These are phyloP conservation scores for Nannizziopsis barbatae DNA, from an alignment of 2,329 filamentous ascomycete species.

Conservation along the genomic window DNA sequence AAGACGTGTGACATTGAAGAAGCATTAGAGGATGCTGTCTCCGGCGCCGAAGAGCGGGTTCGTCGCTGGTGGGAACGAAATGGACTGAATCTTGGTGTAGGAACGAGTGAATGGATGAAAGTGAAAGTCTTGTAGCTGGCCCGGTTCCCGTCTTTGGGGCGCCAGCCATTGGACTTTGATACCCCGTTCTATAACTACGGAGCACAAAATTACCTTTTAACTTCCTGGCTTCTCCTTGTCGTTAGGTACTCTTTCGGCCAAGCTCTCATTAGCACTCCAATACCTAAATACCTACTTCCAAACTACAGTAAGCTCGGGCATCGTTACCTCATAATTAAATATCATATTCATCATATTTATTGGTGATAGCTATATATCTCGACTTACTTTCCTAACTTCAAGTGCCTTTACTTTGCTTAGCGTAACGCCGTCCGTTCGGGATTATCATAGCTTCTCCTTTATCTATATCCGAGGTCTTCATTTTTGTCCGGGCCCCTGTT, in stretches of 20 bases:
- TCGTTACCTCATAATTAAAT: too few relatives aligned
- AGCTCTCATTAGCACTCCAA: too few relatives aligned
- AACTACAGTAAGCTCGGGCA: too few relatives aligned
- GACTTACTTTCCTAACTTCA: not conserved
- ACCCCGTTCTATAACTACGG: too few relatives aligned
- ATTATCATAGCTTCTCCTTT: not conserved
- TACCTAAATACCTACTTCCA: too few relatives aligned
- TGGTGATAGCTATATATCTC: too few relatives aligned
- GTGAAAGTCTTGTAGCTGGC: conserved; percentile 52
- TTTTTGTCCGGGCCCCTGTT: not conserved
- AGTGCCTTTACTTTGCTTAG: too few relatives aligned
- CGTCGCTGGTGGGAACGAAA: conserved; percentile 80
- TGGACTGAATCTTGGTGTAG: conserved; percentile 67
- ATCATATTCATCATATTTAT: too few relatives aligned
- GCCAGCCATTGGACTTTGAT: too few relatives aligned
- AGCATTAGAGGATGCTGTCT: conserved; percentile 76
- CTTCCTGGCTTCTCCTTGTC: too few relatives aligned
- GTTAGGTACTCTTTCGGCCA: too few relatives aligned
- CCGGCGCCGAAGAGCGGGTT: conserved; percentile 58
- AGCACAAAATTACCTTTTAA: too few relatives aligned
- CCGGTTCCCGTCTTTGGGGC: not conserved
- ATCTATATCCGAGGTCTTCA: not conserved
- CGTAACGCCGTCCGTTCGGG: not conserved
- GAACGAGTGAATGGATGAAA: conserved; percentile 84
- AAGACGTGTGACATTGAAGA: conserved; percentile 94